phyloP scores from a whole-genome alignment of 2,329 filamentous ascomycete genomes.

The Hawksworthiomyces lignivorus region DNA sequence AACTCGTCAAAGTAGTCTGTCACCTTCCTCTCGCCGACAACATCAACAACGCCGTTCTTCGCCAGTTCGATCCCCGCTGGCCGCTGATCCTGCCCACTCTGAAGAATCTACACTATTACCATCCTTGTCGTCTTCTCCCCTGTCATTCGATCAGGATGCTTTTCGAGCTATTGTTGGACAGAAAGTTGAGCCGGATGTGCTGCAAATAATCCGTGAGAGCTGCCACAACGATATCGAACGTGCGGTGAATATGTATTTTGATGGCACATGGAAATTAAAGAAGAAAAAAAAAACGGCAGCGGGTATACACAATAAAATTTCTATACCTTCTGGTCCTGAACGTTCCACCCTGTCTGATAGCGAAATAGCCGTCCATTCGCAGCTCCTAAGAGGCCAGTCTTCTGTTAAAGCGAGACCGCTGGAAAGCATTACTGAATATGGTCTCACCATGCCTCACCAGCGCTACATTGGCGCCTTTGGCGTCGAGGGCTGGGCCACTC shows the following conservation, averaged over 20 bases:
- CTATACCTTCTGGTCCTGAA: not conserved
- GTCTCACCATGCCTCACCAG: constrained; percentile 26
- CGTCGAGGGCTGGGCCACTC: constrained; percentile 84
- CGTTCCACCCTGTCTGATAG: not conserved
- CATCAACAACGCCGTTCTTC: too few species aligned
- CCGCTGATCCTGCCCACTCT: constrained; percentile 1
- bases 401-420: too few species aligned
- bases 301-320: too few species aligned
- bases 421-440: constrained; percentile 1
- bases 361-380: too few species aligned
- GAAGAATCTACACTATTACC: too few species aligned
- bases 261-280: constrained; percentile 51
- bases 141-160: constrained; percentile 46
- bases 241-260: constrained; percentile 63
- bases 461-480: constrained; percentile 90
- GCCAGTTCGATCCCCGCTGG: not conserved
- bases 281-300: not conserved
- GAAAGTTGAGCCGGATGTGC: constrained; percentile 39
- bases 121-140: constrained; percentile 9
- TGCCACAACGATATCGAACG: constrained; percentile 53
- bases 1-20: too few species aligned
- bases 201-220: constrained; percentile 43
- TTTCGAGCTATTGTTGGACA: constrained; percentile 56
- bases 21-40: too few species aligned
- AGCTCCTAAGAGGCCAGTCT: too few species aligned